Evolutionary conservation across 768 basidiomycete species (phyloP).

Genomic region (Xerocomus spinulosus): DNA sequence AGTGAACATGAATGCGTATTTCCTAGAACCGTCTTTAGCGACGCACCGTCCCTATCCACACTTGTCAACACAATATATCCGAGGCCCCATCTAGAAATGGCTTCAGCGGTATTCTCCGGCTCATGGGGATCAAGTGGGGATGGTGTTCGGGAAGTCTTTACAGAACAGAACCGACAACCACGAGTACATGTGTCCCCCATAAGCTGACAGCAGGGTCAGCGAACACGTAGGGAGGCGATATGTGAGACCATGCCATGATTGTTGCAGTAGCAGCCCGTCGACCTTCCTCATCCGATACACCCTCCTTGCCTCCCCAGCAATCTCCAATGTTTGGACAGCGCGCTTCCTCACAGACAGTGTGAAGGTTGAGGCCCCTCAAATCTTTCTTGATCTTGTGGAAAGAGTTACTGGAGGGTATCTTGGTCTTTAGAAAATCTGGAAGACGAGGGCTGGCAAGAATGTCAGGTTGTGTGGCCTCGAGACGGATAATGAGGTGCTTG

Average conservation of each 20-base stretch:
- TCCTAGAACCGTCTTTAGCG: neutral
- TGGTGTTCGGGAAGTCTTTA: conserved; percentile 87
- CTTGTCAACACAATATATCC: conserved; percentile 97
- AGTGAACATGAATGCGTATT: conserved; percentile 1
- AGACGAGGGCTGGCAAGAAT: conserved; percentile 63
- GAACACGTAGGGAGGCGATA: neutral
- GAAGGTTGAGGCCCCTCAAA: conserved; percentile 82
- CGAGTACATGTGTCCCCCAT: conserved; percentile 99
- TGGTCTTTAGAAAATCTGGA: conserved; percentile 84
- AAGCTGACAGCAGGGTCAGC: conserved; percentile 46
- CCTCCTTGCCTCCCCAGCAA: conserved; percentile 90
- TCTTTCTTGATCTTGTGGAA: conserved; percentile 95
- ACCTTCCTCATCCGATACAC: conserved; percentile 60
- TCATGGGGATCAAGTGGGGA: conserved; percentile 93
- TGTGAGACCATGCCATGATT: conserved; percentile 72
- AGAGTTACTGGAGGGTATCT: conserved; percentile 83
- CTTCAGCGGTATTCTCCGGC: conserved; percentile 97
- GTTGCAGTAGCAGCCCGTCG: conserved; percentile 91
- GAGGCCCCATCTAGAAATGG: conserved; percentile 94
- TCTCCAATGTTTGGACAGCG: conserved; percentile 99
- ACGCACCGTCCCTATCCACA: conserved; percentile 92
- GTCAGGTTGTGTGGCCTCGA: neutral
- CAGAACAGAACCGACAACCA: conserved; percentile 95
- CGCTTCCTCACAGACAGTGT: conserved; percentile 98
- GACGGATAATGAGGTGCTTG: conserved; percentile 30